Conservation (phyloP, 805 yeast genomes). For the Metschnikowia continentalis region DNA sequence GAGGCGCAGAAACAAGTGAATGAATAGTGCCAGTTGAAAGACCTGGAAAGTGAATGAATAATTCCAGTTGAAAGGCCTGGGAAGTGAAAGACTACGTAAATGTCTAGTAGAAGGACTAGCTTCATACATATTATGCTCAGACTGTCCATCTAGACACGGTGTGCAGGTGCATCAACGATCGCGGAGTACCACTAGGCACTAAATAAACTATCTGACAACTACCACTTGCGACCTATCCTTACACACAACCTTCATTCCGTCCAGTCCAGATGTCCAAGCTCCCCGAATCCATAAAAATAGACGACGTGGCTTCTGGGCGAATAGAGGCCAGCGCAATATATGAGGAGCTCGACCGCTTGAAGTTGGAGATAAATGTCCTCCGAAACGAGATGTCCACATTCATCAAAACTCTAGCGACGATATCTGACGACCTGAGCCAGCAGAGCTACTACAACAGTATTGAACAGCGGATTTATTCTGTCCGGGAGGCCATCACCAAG, state of each 20-base stretch:
- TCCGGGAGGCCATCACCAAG: conserved; percentile 38
- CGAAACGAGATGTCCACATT: conserved; percentile 40
- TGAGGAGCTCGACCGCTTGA: conserved; percentile 38
- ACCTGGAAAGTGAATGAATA: not conserved
- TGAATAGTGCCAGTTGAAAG: not conserved
- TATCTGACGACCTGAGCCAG: conserved; percentile 29
- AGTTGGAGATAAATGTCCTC: conserved; percentile 39
- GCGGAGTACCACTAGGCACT: not conserved
- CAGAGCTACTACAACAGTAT: conserved; percentile 37
- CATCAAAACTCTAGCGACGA: conserved; percentile 34
- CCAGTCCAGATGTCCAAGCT: conserved; percentile 5
- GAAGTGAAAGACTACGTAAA: not conserved
- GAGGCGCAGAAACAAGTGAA: conserved; percentile 5
- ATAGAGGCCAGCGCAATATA: conserved; percentile 41
- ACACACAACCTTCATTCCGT: not conserved
- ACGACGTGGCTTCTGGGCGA: conserved; percentile 41
- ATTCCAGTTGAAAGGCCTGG: not conserved
- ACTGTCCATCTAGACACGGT: not conserved
- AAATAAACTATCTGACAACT: not conserved
- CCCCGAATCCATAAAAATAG: conserved; percentile 26
- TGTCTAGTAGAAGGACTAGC: too few species aligned
- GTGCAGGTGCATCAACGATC: conserved; percentile 2
- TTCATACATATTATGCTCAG: not conserved
- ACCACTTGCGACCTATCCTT: not conserved
- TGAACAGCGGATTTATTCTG: conserved; percentile 30